Evolutionary conservation across 73 alveolate species (phyloP).

Genomic region (Tetrahymena borealis): DNA sequence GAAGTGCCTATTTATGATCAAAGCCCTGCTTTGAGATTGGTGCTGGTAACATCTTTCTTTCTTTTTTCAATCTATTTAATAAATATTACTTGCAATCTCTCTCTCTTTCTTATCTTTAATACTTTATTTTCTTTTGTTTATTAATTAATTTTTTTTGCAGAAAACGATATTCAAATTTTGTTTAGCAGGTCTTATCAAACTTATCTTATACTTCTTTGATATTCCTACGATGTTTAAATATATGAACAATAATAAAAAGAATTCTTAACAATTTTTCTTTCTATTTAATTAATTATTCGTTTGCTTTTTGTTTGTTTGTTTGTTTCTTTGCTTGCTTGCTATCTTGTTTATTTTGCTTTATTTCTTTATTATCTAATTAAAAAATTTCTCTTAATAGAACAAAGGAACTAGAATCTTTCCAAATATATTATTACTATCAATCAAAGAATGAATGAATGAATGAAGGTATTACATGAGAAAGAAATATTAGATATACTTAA

Average conservation of each 20-base stretch:
- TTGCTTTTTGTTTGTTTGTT: background rate
- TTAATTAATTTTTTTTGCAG: background rate
- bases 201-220: background rate
- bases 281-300: background rate
- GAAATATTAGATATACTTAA: background rate
- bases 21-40: background rate
- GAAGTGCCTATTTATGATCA: background rate
- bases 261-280: background rate
- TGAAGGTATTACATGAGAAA: too few relatives aligned
- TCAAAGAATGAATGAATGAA: too few relatives aligned
- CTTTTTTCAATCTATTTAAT: background rate
- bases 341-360: too few relatives aligned
- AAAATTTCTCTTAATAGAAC: too few relatives aligned
- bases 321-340: background rate
- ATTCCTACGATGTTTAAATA: background rate
- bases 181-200: too few relatives aligned
- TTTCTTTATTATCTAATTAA: too few relatives aligned
- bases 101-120: background rate
- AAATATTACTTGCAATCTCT: background rate
- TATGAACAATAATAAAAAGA: background rate
- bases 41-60: background rate
- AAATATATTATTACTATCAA: too few relatives aligned
- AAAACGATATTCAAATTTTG: background rate
- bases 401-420: background rate
- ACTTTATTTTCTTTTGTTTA: background rate